Base-by-base conservation (phyloP, 2,329 filamentous ascomycete genomes). In the Didymella arachidicola region DNA sequence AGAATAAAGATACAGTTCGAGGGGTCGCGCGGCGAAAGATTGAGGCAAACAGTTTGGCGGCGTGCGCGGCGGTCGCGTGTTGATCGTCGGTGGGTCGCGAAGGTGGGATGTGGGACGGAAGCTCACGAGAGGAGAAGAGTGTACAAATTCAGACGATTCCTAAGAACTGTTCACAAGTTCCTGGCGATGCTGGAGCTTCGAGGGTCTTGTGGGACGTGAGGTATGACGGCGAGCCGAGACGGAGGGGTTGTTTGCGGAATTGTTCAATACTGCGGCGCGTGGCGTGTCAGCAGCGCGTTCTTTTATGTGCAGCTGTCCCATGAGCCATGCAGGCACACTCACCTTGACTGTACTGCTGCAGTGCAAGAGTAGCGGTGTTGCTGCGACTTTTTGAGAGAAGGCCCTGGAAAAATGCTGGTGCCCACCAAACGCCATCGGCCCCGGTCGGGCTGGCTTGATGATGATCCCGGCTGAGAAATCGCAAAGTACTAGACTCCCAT, bases 21-120 rank as follows among this genome's bases (percentile, higher is more conserved):
- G 80, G 78, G 70, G 82, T 78, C 62, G 82, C 87, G 77, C 91
- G 87, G 81, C 87, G 86, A 71, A 94, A 87, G 66, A 86, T 83
- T 79, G 89, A 92, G 83, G 92, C 92, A 85, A 96, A 97, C 94
- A 97, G 86, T 83, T 93, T 97, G 91, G 81, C 89, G 87, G 83
- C 83, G 75, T 67, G 64, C 61, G 65, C 63, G 65, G 63, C 55
- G 52, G 50, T 68, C 60, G 71, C 63, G 69, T 69, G 63, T 60
- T 62, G 60, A 61, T 52, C 26, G 66, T 53, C 60, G 53, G 63
- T 62, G 64, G 57, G 45, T 53, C 54, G 49, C 49, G 59, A 46
- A 45, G 38, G 59, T 64, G 57, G 59, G 62, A 63, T 63, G 58
- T 59, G 60, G 50, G 36, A 45, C 46, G 27, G 34, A 42, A 49